phyloP scores from a whole-genome alignment of 148 eudicot genomes.

The Camellia sinensis region DNA sequence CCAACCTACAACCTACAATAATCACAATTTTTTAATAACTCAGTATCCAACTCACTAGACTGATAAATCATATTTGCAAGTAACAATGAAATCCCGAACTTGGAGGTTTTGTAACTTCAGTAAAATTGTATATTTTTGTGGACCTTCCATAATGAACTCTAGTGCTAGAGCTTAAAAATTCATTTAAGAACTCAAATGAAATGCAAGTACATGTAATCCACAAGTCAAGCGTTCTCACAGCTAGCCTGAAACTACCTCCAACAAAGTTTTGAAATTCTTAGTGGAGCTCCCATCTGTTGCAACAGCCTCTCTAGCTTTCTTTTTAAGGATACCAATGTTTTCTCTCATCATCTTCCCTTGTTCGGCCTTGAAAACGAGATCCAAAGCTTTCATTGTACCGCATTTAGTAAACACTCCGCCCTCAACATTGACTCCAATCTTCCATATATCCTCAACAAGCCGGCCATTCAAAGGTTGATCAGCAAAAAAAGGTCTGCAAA shows the following conservation, averaged over 20 bases:
- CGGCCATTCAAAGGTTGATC: conserved; percentile 52
- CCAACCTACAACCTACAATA: too few species aligned
- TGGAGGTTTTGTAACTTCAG: too few species aligned
- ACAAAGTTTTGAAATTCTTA: conserved; percentile 21
- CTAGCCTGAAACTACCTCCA: conserved; percentile 22
- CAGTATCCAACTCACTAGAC: too few species aligned
- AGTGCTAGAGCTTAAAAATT: too few species aligned
- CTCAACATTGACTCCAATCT: conserved; percentile 41
- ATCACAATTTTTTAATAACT: too few species aligned
- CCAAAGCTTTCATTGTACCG: conserved; percentile 27
- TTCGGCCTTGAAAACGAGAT: conserved; percentile 14
- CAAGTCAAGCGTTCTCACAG: neutral
- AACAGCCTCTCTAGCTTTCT: conserved; percentile 23
- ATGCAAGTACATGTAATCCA: neutral
- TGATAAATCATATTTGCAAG: too few species aligned
- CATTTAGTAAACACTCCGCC: conserved; percentile 39
- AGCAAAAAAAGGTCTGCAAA: conserved; percentile 63
- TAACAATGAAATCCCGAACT: too few species aligned
- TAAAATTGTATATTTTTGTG: too few species aligned
- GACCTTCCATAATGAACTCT: too few species aligned
- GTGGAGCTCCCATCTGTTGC: conserved; percentile 36
- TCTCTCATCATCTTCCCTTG: conserved; percentile 30
- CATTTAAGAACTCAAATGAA: too few species aligned
- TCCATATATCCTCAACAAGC: conserved; percentile 46
- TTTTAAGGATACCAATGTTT: conserved; percentile 22